Base-by-base conservation (phyloP, 805 yeast genomes). In the Candida silvatica region DNA sequence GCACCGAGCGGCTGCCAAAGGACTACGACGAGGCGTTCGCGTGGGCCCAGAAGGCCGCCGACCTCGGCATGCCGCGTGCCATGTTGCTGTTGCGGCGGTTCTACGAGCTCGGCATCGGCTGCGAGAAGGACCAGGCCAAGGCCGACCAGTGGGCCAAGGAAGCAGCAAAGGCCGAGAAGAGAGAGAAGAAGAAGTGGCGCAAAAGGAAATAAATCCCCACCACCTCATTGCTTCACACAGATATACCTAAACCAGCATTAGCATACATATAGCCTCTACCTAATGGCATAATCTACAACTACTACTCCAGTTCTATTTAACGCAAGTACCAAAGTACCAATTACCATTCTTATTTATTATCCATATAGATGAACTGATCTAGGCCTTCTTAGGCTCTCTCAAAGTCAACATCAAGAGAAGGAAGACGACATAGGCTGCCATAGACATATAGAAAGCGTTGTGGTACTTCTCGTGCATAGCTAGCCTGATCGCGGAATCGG, bases 31-130 rank as follows among this genome's bases (percentile, higher is more conserved):
- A 88, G 58, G 94, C 97, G 1, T 90, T 80, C 55, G 92, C 85
- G 48, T 92, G 97, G 97, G 97, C 97, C 1, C 62, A 73, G 36
- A 67, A 84, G 43, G 90, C 97, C 0, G 97, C 97, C 0, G 66
- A 70, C 28, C 25, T 12, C 12, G 61, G 74, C 27, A 84, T 84
- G 12, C 71, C 85, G 5, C 85, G 85, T 55, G 97, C 94, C 2
- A 94, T 86, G 67, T 77, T 72, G 53, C 81, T 94, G 0, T 62
- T 86, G 28, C 95, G 88, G 18, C 79, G 81, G 50, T 87, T 88
- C 49, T 77, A 74, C 49, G 94, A 86, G 41, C 71, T 77, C 50
- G 97, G 97, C 1, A 75, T 86, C 43, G 98, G 97, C 2, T 80
- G 94, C 52, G 74, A 69, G 17, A 59, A 64, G 20, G 73, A 83